Conservation (phyloP, 192 early-diverging fungal genomes). For the Piromyces finnis region DNA sequence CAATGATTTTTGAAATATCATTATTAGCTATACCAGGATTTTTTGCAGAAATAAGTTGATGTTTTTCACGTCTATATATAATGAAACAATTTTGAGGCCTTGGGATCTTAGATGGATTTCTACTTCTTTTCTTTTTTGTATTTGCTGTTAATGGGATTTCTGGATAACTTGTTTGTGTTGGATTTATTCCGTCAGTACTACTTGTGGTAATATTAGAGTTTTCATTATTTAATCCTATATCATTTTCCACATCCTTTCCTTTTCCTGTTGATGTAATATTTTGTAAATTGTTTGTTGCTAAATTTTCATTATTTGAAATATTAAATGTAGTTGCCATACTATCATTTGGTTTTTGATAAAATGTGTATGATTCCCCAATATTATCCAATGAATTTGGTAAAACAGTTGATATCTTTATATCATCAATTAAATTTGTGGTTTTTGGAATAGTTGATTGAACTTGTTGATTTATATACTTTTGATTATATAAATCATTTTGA, state of each 20-base stretch:
- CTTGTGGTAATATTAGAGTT: not conserved
- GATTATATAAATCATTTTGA: not conserved
- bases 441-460: not conserved
- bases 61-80: conserved; percentile 35
- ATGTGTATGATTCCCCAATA: not conserved
- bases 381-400: not conserved
- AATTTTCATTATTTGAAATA: not conserved
- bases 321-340: not conserved
- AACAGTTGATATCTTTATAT: not conserved
- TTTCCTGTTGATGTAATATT: not conserved
- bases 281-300: not conserved
- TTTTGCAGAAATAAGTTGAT: conserved; percentile 20
- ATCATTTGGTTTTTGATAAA: not conserved
- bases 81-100: conserved; percentile 34
- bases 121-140: not conserved
- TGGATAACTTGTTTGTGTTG: not conserved
- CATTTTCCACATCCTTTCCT: too few species aligned
- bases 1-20: conserved; percentile 34
- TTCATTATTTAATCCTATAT: not conserved
- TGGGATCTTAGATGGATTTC: conserved; percentile 1
- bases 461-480: not conserved
- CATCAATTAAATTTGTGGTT: not conserved
- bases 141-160: not conserved
- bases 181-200: not conserved
- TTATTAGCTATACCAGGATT: conserved; percentile 26